Conservation (phyloP, 1,284 basidiomycete species). For the Malassezia japonica region DNA sequence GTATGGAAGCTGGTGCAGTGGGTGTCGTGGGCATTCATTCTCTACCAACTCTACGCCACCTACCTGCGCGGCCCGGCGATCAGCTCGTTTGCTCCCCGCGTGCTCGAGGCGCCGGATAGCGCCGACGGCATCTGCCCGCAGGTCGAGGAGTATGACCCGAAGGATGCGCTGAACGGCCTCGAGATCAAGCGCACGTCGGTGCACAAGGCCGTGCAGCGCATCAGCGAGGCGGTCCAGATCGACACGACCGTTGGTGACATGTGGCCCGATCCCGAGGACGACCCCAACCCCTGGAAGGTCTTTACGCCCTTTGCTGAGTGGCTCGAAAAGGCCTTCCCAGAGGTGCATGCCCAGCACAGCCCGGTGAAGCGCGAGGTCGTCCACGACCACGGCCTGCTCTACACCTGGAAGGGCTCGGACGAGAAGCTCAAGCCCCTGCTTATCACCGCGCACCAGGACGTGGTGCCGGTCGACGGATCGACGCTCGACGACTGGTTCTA, state of each 20-base stretch:
- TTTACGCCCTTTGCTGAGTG: slow-evolving; percentile 30
- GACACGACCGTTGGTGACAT: slow-evolving; percentile 34
- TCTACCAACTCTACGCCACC: too few relatives aligned
- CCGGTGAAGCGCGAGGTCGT: slow-evolving; percentile 47
- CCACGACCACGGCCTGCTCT: slow-evolving; percentile 60
- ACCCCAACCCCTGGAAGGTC: slow-evolving; percentile 22
- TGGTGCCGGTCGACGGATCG: slow-evolving; percentile 53
- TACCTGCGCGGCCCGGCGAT: too few relatives aligned
- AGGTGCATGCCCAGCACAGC: slow-evolving; percentile 22
- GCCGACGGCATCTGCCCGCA: slow-evolving; percentile 10
- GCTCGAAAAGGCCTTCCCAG: slow-evolving; percentile 26
- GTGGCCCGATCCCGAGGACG: slow-evolving; percentile 24
- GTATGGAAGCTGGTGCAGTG: too few relatives aligned
- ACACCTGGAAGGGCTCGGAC: slow-evolving; percentile 58
- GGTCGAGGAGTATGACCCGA: slow-evolving; percentile 8
- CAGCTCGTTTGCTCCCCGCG: too few relatives aligned
- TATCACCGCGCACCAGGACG: slow-evolving; percentile 54
- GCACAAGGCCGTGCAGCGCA: slow-evolving; percentile 8
- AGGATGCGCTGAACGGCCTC: not conserved
- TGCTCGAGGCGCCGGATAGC: not conserved
- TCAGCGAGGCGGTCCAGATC: slow-evolving; percentile 34
- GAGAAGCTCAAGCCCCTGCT: slow-evolving; percentile 58
- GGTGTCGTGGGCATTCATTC: too few relatives aligned
- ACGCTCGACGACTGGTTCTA: slow-evolving; percentile 53
- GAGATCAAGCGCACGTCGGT: not conserved